These are phyloP conservation scores for Apiotrichum mycotoxinovorans DNA, from an alignment of 1,284 basidiomycete species.

Conservation along the genomic window DNA sequence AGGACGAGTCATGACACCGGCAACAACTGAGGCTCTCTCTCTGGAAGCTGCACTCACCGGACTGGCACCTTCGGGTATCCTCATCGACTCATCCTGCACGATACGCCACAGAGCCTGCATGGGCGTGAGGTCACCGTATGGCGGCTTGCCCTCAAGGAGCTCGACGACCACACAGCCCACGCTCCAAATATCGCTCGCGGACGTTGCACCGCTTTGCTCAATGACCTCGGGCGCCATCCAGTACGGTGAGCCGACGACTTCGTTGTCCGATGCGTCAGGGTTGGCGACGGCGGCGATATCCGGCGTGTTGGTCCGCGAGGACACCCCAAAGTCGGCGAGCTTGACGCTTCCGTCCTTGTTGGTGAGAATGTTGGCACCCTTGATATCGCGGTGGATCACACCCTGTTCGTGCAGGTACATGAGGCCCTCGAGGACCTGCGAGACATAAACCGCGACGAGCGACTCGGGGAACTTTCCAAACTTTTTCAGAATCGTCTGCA, in stretches of 20 bases:
- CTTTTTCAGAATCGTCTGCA: conserved; percentile 90
- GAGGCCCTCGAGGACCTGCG: conserved; percentile 82
- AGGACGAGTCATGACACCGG: no score
- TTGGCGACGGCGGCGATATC: conserved; percentile 17
- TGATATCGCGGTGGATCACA: conserved; percentile 98
- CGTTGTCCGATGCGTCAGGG: conserved; percentile 57
- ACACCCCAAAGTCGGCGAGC: conserved; percentile 90
- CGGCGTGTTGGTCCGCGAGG: conserved; percentile 54
- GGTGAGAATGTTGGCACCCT: conserved; percentile 95
- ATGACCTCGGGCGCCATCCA: conserved; percentile 99
- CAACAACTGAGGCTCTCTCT: neutral
- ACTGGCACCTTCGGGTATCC: conserved; percentile 89
- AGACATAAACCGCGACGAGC: conserved; percentile 92
- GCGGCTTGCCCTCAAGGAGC: conserved; percentile 89
- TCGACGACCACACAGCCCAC: conserved; percentile 97
- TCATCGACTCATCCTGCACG: conserved; percentile 94
- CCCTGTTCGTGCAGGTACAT: conserved; percentile 89
- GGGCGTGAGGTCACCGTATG: conserved; percentile 90
- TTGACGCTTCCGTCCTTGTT: conserved; percentile 97
- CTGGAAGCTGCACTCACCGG: conserved; percentile 50
- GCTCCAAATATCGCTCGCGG: conserved; percentile 95
- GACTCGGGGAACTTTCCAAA: conserved; percentile 98
- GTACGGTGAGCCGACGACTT: conserved; percentile 93
- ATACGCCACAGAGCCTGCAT: conserved; percentile 98
- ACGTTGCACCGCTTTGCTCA: conserved; percentile 92